Percentiles rank a stretch among this genome's conserved stretches.
phyloP scores from a whole-genome alignment of 352 stramenopile species.

The Pythium grandisporangium region DNA sequence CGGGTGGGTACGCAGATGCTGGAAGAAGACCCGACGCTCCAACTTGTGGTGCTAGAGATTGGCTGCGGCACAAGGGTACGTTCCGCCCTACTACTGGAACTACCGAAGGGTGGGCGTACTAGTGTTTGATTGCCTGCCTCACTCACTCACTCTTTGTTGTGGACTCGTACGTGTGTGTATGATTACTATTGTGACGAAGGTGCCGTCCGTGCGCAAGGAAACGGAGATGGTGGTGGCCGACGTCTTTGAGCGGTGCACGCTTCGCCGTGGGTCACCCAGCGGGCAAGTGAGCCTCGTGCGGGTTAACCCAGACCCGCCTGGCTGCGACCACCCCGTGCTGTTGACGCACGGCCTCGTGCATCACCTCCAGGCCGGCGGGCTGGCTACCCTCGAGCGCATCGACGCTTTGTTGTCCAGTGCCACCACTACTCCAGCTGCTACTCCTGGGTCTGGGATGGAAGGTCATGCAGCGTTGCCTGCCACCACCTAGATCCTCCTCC shows the following conservation, averaged over 20 bases:
- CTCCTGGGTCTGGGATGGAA: no score
- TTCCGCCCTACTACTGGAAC: no score
- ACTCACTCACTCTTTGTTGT: no score
- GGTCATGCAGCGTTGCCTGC: no score
- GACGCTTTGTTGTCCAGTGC: constrained; percentile 30
- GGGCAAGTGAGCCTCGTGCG: constrained; percentile 55
- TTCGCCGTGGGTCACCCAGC: constrained; percentile 4
- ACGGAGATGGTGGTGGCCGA: constrained; percentile 77
- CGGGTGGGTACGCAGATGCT: constrained; percentile 70
- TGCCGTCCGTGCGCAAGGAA: constrained; percentile 70
- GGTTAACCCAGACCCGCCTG: constrained; percentile 62
- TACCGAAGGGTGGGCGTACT: no score
- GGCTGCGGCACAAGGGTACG: constrained; percentile 65
- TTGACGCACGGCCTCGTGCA: constrained; percentile 29
- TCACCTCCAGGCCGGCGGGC: constrained; percentile 32
- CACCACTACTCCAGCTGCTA: no score
- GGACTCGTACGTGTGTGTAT: background rate
- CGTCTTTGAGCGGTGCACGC: constrained; percentile 38
- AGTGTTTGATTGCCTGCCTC: no score
- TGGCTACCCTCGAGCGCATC: constrained; percentile 50
- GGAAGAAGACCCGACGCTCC: constrained; percentile 38
- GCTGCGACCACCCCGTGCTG: constrained; percentile 43
- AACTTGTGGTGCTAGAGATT: constrained; percentile 76
- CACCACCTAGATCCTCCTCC: no score
- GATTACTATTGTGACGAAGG: constrained; percentile 18